A percentile compares a stretch with the other conserved stretches of the same genome.
phyloP scores from a whole-genome alignment of 169 alveolate species.

The Cyclospora cayetanensis region DNA sequence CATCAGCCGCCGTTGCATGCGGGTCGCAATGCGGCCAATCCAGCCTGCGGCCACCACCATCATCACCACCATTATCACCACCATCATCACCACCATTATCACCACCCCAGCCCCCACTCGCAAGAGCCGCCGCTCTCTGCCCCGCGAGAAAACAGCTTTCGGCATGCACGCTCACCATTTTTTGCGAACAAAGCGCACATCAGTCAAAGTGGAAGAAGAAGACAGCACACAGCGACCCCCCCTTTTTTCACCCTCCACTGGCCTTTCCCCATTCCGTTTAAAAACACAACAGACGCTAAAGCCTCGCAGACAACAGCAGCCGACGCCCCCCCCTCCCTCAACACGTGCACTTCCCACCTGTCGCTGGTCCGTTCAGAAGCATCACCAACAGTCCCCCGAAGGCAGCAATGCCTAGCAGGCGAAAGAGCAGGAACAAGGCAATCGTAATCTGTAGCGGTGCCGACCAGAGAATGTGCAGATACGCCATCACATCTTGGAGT shows the following conservation, averaged over 20 bases:
- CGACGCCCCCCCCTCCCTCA: too few species aligned
- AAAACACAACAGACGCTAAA: too few species aligned
- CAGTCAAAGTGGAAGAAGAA: too few species aligned
- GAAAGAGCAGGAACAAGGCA: constrained; percentile 19
- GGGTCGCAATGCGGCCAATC: not conserved
- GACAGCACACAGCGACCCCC: too few species aligned
- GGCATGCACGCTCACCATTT: too few species aligned
- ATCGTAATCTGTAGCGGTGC: constrained; percentile 47
- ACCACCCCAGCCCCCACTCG: not conserved
- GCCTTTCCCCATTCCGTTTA: too few species aligned
- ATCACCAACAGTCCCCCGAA: constrained; percentile 40
- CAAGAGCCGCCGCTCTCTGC: too few species aligned
- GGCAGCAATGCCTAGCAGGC: constrained; percentile 23
- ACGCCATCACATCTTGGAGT: constrained; percentile 49
- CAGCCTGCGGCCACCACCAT: not conserved
- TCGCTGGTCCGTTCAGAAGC: constrained; percentile 1
- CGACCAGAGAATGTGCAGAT: constrained; percentile 65
- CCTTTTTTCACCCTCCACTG: too few species aligned
- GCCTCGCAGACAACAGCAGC: too few species aligned
- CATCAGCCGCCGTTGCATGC: constrained; percentile 39
- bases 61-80: not conserved
- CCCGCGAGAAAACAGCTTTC: too few species aligned
- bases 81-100: not conserved
- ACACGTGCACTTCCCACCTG: constrained; percentile 6
- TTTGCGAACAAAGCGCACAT: too few species aligned